Conservation (phyloP, 306 rosid genomes). For the Cucurbita ficifolia region DNA sequence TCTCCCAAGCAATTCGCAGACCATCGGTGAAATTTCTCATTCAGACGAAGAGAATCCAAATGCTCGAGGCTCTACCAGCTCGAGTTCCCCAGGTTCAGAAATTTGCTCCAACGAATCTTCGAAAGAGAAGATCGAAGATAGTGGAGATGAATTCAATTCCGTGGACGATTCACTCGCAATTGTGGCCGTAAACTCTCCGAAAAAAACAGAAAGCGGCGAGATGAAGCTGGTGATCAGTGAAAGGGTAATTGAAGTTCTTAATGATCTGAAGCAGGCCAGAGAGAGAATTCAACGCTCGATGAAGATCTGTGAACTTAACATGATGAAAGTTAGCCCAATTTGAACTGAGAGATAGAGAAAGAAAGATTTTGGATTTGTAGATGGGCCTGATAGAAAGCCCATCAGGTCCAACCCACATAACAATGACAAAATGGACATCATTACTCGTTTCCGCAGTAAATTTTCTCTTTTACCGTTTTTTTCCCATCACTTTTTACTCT, state of each 20-base stretch:
- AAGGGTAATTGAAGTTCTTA: background rate
- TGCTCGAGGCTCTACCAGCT: background rate
- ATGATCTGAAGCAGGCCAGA: background rate
- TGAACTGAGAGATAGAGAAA: background rate
- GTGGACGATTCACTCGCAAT: background rate
- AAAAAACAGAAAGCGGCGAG: background rate
- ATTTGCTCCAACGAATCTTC: conserved; percentile 13
- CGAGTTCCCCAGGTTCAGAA: background rate
- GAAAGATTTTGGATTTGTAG: background rate
- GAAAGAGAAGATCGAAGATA: conserved; percentile 19
- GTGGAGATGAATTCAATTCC: conserved; percentile 8
- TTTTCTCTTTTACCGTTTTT: too few relatives aligned
- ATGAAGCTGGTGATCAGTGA: background rate
- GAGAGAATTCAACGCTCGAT: background rate
- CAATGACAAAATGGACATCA: background rate
- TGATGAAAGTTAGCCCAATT: background rate
- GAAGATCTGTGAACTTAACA: background rate
- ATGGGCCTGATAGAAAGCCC: conserved; percentile 1
- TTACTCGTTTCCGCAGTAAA: too few relatives aligned
- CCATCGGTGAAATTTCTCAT: conserved; percentile 5
- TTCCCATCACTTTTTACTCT: too few relatives aligned
- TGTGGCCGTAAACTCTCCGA: background rate
- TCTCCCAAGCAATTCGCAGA: background rate
- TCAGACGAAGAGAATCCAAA: background rate
- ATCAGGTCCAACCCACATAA: background rate